These are phyloP conservation scores for Fusarium floridanum DNA, from an alignment of 2,329 filamentous ascomycete genomes.

Conservation along the genomic window DNA sequence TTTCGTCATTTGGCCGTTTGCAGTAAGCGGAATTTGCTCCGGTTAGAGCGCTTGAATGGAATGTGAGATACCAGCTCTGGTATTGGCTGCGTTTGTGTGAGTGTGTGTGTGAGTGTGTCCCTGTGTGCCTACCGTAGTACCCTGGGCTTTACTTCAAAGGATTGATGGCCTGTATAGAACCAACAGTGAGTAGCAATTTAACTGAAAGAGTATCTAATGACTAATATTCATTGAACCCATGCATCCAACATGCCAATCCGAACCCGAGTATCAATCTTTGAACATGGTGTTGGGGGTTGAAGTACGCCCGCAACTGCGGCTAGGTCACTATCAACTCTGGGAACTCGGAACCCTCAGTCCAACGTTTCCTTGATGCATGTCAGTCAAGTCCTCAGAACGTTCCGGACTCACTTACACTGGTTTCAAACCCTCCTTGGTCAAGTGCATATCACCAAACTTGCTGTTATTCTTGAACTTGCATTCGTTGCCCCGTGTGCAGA, in stretches of 20 bases:
- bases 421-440: background rate
- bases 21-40: background rate
- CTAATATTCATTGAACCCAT: background rate
- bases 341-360: background rate
- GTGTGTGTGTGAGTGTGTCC: background rate
- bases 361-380: background rate
- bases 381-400: background rate
- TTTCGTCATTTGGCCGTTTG: background rate
- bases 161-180: background rate
- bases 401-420: background rate
- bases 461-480: background rate
- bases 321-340: background rate
- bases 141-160: background rate
- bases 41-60: background rate
- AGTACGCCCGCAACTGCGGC: background rate
- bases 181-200: background rate
- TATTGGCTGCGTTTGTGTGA: background rate
- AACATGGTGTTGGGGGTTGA: background rate
- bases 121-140: background rate
- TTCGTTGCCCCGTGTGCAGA: background rate
- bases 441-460: background rate
- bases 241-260: background rate
- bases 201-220: background rate
- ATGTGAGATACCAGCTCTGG: background rate
- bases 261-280: background rate